Conservation (phyloP, 306 rosid genomes). For the Sindora glabra region DNA sequence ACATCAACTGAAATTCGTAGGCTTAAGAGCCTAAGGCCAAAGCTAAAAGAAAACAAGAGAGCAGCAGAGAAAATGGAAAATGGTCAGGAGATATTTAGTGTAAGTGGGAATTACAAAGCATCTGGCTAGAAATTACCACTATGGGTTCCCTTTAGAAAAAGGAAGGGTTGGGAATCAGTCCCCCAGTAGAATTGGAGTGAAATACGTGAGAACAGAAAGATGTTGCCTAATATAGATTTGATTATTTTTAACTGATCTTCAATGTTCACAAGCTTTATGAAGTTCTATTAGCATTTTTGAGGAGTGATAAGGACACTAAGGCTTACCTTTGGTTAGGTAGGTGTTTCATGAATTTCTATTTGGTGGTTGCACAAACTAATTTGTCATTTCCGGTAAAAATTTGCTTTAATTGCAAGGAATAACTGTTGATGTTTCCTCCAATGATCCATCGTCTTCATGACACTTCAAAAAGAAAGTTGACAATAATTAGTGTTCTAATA, state of each 20-base stretch:
- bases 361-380: constrained; percentile 2
- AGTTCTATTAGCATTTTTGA: constrained; percentile 9
- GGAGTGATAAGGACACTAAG: constrained; percentile 14
- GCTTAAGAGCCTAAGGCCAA: constrained; percentile 17
- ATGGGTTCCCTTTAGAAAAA: too few species aligned
- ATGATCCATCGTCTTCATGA: neutral
- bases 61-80: too few species aligned
- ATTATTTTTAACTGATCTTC: constrained; percentile 24
- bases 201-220: constrained; percentile 26
- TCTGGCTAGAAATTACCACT: too few species aligned
- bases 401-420: neutral
- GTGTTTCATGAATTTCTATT: constrained; percentile 15
- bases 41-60: constrained; percentile 9
- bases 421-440: neutral
- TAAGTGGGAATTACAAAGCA: too few species aligned
- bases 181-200: too few species aligned
- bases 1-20: constrained; percentile 29
- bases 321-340: constrained; percentile 16
- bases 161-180: too few species aligned
- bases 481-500: too few species aligned
- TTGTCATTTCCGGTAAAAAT: neutral
- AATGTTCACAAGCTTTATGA: constrained; percentile 23
- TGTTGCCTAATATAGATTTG: constrained; percentile 27
- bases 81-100: too few species aligned
- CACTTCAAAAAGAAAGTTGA: neutral